Evolutionary conservation across 805 yeast genomes (phyloP), one percentile per base, ranked within the genome.

Genomic region (Candida berthetii): DNA sequence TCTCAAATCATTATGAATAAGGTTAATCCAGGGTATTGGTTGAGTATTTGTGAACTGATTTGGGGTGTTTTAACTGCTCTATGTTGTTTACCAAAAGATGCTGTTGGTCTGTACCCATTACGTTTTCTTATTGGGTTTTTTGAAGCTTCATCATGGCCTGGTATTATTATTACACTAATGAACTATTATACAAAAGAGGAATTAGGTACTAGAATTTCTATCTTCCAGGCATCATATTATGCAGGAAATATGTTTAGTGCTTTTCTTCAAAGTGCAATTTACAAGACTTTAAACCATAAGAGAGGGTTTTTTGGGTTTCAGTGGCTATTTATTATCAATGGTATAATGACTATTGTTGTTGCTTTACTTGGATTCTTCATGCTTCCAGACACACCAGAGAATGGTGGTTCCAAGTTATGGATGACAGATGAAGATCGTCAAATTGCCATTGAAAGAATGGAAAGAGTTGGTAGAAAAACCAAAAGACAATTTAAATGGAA

Each of bases 21-120:
- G 31, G 62, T 68, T 29, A 82, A 83, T 6, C 64, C 82, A 5
- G 29, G 29, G 5, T 27, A 27, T 13, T 27, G 29, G 29, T 13
- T 27, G 5, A 27, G 29, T 13, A 44, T 64, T 3, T 66, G 75
- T 59, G 93, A 85, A 54, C 50, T 82, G 31, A 65, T 76, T 29
- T 85, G 93, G 95, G 74, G 86, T 1, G 62, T 82, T 41, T 70
- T 82, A 43, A 82, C 89, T 2, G 65, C 82, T 35, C 71, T 73
- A 11, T 66, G 76, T 36, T 78, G 68, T 52, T 10, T 27, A 8
- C 78, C 70, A 35, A 66, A 68, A 16, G 66, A 64, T 14, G 73
- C 74, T 14, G 60, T 65, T 2, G 76, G 76, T 38, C 61, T 85
- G 31, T 74, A 78, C 56, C 87, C 75, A 1, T 60, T 80, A 35